Evolutionary conservation across 2,329 filamentous ascomycete genomes (phyloP).

Genomic region (Tolypocladium paradoxum): DNA sequence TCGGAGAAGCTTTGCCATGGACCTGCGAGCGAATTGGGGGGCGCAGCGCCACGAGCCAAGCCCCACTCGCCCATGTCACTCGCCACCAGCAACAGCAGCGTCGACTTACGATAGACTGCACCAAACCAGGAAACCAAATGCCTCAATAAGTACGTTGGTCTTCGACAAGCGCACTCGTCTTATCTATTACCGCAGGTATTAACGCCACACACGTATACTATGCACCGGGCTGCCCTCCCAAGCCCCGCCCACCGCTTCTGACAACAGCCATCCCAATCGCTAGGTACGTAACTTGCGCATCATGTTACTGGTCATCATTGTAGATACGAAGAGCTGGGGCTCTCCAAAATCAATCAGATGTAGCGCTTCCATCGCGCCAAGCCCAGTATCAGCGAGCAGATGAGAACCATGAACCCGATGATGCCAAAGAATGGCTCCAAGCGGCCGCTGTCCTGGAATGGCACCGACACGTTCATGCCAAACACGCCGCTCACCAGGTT

Average conservation of each 20-base stretch:
- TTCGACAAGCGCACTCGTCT: background rate
- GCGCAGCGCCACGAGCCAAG: background rate
- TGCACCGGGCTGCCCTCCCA: background rate
- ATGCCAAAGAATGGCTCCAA: slow-evolving; percentile 46
- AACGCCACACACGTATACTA: background rate
- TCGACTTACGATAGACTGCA: too few species aligned
- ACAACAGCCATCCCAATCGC: background rate
- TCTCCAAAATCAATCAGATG: slow-evolving; percentile 23
- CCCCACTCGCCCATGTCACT: background rate
- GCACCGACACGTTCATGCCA: slow-evolving; percentile 77
- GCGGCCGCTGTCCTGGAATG: slow-evolving; percentile 42
- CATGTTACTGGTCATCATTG: background rate
- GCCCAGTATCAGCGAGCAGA: slow-evolving; percentile 35
- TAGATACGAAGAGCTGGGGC: background rate
- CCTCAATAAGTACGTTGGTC: background rate
- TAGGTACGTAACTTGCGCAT: background rate
- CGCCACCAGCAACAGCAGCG: background rate
- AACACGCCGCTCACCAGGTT: slow-evolving; percentile 84
- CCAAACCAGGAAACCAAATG: too few species aligned
- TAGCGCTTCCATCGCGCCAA: slow-evolving; percentile 35
- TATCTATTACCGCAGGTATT: background rate
- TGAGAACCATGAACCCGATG: slow-evolving; percentile 39
- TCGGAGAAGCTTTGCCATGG: background rate
- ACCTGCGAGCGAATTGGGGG: background rate
- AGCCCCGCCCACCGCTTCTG: background rate